These are phyloP conservation scores for Paecilomyces variotii DNA, from an alignment of 2,329 filamentous ascomycete species.

Conservation along the genomic window DNA sequence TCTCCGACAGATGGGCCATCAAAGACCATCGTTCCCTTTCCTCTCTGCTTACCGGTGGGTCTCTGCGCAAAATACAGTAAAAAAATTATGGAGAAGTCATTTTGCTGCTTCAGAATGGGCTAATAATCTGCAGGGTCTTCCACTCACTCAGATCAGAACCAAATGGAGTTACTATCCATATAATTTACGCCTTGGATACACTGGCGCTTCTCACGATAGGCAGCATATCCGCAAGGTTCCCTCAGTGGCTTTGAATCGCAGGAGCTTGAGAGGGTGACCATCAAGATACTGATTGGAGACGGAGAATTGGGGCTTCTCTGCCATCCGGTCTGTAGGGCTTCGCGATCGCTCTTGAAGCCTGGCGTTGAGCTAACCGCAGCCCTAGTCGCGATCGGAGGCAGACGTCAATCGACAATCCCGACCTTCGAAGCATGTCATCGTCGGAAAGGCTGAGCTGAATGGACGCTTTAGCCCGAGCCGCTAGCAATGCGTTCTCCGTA, in stretches of 20 bases:
- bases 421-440: neutral
- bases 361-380: conserved; percentile 1
- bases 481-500: neutral
- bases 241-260: neutral
- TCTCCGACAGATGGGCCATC: neutral
- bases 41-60: neutral
- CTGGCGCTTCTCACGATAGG: neutral
- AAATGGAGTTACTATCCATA: neutral
- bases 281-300: neutral
- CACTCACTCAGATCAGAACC: neutral
- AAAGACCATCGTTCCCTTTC: neutral
- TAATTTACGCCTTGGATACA: neutral
- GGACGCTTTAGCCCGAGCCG: neutral
- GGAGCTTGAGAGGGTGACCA: neutral
- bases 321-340: neutral
- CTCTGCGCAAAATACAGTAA: neutral
- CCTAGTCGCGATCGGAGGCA: neutral
- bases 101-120: neutral
- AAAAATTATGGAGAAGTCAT: neutral
- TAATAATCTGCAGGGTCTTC: neutral
- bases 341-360: neutral
- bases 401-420: neutral
- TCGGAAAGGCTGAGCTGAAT: neutral
- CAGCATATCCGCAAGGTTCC: neutral
- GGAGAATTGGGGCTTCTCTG: neutral